Evolutionary conservation across 345 rosid genomes (phyloP).

Genomic region (Hibiscus trionum): DNA sequence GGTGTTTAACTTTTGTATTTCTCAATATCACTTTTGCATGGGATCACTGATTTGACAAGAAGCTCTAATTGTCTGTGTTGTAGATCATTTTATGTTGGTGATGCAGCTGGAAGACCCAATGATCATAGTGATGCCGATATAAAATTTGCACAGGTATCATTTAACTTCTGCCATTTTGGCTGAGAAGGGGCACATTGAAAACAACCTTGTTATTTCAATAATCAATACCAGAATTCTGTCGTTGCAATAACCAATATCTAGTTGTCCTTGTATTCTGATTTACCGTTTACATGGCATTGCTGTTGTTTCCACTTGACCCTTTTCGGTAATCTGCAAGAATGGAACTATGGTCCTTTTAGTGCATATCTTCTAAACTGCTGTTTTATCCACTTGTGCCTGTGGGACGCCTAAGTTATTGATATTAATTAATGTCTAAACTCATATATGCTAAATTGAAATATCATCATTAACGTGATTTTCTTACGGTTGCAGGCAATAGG

Average conservation of each 20-base stretch:
- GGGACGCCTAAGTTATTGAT: background rate
- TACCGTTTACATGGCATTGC: background rate
- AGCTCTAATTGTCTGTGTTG: slow-evolving; percentile 1
- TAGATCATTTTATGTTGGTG: slow-evolving; percentile 95
- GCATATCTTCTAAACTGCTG: background rate
- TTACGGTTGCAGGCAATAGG: slow-evolving; percentile 56
- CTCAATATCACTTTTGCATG: background rate
- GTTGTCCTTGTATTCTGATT: background rate
- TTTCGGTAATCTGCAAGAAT: background rate
- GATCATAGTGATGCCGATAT: slow-evolving; percentile 90
- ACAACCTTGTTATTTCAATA: background rate
- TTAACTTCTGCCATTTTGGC: background rate
- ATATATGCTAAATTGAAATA: background rate
- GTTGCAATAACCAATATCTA: background rate
- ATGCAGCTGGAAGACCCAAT: slow-evolving; percentile 77
- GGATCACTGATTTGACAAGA: background rate
- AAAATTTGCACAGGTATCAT: slow-evolving; percentile 70
- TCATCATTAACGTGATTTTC: background rate
- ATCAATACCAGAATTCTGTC: background rate
- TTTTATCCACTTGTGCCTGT: background rate
- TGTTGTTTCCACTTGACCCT: background rate
- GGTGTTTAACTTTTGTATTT: background rate
- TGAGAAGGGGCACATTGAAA: no score
- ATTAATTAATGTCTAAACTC: background rate
- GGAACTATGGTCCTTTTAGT: background rate